Evolutionary conservation across 257 asterid genomes (phyloP), one percentile per base, ranked within the genome.

Genomic region (Solanum chiquidenum): DNA sequence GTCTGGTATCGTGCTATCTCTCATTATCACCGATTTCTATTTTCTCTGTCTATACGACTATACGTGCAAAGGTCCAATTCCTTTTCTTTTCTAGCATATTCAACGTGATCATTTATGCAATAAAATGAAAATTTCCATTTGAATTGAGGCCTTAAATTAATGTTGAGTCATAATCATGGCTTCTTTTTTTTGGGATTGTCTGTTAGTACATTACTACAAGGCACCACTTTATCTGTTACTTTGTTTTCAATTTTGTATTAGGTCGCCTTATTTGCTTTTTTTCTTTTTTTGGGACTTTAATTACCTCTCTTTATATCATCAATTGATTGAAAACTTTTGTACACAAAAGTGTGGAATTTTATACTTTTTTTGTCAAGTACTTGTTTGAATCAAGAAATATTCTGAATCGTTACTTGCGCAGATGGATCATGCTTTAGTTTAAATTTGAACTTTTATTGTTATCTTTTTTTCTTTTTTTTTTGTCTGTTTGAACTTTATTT

Each of bases 401-500:
- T 66, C 40, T 38, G 62, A 74, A 64, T 52, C 35, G 33, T 35
- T 66, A 74, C 73, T 42, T 82, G 62, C 25, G 62, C 37, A 25
- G 84, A 77, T 13, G 14, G 86, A 38, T 74, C 9, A 52, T 68
- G 38, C 90, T 80, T 88, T 72, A 86, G 74, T 16, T 79, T 74
- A 80, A 87, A 86, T 79, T 44, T 46, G 8, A 42, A 27, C 29
- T 72, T 44, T 71, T 35, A 23, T 52, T 35, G 11, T 38, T 38
- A 82, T 40, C 2, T 8, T 44, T 12, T 34, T 42, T 31, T 27
- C n/a, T 10, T 62, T 12, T 33, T 60, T 42, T 18, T 42, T 40
- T 29, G 66, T 83, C 23, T 12, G 18, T 88, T 74, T 33, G 37
- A 87, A 82, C 89, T 89, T 90, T 90, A 86, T 58, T 86, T 91